A percentile compares a stretch with the other conserved stretches of the same genome.
These are phyloP conservation scores for Symmetrospora coprosmae DNA, from an alignment of 768 basidiomycete species.

Conservation along the genomic window DNA sequence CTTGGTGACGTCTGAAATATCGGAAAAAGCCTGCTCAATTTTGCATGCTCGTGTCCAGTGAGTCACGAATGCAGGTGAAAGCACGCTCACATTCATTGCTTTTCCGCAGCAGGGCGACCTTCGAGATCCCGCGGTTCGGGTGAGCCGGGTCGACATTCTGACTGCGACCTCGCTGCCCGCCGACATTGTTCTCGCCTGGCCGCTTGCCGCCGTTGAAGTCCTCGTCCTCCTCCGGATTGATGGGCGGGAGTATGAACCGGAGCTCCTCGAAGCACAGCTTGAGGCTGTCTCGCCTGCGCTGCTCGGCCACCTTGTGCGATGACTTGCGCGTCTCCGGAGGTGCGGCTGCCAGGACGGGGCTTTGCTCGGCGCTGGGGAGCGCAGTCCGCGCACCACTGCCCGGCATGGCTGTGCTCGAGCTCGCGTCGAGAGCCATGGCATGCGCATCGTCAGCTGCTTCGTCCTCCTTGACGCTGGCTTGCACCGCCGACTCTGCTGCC, in stretches of 20 bases:
- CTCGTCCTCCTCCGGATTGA: conserved; percentile 29
- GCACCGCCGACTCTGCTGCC: too few relatives aligned
- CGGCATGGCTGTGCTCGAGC: too few relatives aligned
- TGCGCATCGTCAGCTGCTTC: too few relatives aligned
- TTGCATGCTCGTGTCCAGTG: background rate
- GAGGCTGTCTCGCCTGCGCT: conserved; percentile 88
- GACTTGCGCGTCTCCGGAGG: conserved; percentile 36
- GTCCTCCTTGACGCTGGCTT: too few relatives aligned
- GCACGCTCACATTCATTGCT: conserved; percentile 30
- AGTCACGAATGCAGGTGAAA: background rate
- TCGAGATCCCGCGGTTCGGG: conserved; percentile 34
- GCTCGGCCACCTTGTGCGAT: conserved; percentile 80
- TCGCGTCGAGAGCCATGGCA: too few relatives aligned
- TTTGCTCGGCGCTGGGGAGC: too few relatives aligned
- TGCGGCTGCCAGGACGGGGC: background rate
- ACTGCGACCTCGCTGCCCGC: conserved; percentile 28
- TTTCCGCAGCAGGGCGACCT: conserved; percentile 32
- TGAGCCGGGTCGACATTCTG: conserved; percentile 27
- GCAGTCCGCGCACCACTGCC: too few relatives aligned
- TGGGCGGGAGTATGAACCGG: conserved; percentile 51
- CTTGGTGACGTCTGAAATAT: conserved; percentile 23
- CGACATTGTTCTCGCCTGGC: conserved; percentile 33
- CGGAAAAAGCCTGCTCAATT: background rate
- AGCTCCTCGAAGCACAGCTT: conserved; percentile 63
- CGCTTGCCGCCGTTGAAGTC: conserved; percentile 17